Evolutionary conservation across 352 stramenopile genomes (phyloP).

Genomic region (Blastocystis sp.): DNA sequence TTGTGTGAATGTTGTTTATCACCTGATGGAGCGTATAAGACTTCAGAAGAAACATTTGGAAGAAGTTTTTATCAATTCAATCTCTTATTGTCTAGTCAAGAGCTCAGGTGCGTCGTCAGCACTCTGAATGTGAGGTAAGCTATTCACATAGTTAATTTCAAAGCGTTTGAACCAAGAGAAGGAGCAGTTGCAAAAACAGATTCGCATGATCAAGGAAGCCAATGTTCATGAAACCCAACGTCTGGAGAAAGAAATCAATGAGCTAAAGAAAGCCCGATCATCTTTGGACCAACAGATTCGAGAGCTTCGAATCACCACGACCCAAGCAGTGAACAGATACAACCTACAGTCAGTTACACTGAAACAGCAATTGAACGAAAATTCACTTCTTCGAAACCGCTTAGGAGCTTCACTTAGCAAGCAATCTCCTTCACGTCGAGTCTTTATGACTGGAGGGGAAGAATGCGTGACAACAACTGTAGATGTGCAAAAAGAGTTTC

Average conservation of each 20-base stretch:
- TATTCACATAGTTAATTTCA: background rate
- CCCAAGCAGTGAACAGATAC: slow-evolving; percentile 33
- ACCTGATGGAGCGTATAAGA: slow-evolving; percentile 23
- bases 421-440: background rate
- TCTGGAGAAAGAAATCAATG: background rate
- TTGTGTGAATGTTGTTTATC: slow-evolving; percentile 29
- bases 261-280: background rate
- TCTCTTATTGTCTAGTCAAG: background rate
- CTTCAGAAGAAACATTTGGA: slow-evolving; percentile 52
- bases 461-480: background rate
- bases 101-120: background rate
- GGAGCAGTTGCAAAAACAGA: background rate
- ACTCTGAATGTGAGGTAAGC: slow-evolving; percentile 19
- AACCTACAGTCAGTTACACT: slow-evolving; percentile 40
- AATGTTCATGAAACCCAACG: background rate
- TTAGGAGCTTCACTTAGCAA: background rate
- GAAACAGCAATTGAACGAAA: slow-evolving; percentile 59
- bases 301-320: background rate
- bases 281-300: slow-evolving; percentile 11
- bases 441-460: slow-evolving; percentile 22
- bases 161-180: slow-evolving; percentile 39
- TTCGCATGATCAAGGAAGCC: background rate
- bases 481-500: background rate
- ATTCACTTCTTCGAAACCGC: background rate
- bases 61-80: background rate